Base-by-base conservation (phyloP, 2,329 filamentous ascomycete genomes). In the Microcera coccophila region DNA sequence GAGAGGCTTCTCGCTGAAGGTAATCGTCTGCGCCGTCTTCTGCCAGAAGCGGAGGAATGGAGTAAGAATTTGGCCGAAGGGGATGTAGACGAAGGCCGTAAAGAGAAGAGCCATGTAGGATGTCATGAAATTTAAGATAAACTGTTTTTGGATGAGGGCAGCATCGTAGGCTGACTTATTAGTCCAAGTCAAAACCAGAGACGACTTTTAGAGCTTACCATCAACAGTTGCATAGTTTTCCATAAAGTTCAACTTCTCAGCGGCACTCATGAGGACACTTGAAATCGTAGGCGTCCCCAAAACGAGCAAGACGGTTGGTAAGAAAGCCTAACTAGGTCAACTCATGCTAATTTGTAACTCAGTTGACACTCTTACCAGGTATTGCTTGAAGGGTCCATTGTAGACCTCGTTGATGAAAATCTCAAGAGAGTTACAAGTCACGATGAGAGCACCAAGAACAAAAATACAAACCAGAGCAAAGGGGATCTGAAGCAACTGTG, bases 401-500 rank as follows among this genome's bases (percentile, higher is more conserved):
- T 98, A 97, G 14, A 97, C 82, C 65, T 98, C 90, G 0, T 87
- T 90, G 53, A 98, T 88, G 68, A 97, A 96, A 22, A 97, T 88
- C 62, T 98, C 93, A 48, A 96, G 87, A 7, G 84, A 87, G 64
- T 97, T 97, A 60, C 88, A 93, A 12, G 81, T 81, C 11, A 87
- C 82, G 51, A 97, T 95, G 54, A 97, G 72, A 15, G 82, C 81
- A 1, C 91, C 91, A 5, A 97, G 76, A 1, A 85, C 78, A 18
- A 82, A 44, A 7, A 84, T 71, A 22, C 89, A 90, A 10, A 81
- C 74, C 4, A 94, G 63, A 1, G 88, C 87, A 66, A 98, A 96
- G 0, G 90, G 90, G 2, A 95, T 71, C 60, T 94, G 85, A 14
- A 95, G 72, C 34, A 91, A 63, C 65, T 96, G 90, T 19, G 86